Percentiles rank a stretch among this genome's conserved stretches.
Conservation (phyloP, 2,329 filamentous ascomycete genomes). For the Fusarium burgessii region DNA sequence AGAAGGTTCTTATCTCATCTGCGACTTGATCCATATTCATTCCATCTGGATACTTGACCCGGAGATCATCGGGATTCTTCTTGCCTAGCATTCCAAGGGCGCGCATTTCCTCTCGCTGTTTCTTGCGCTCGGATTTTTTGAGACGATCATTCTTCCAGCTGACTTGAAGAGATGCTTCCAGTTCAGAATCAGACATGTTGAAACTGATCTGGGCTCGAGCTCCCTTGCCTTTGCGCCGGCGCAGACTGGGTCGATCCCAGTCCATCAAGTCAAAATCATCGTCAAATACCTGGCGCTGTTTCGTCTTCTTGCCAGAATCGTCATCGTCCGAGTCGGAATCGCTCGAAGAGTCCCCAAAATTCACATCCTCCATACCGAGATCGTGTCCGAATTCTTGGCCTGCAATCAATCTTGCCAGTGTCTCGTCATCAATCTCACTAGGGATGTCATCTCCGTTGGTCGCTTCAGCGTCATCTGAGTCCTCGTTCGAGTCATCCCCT, state of each 20-base stretch:
- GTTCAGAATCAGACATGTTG: constrained; percentile 73
- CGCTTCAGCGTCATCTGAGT: constrained; percentile 10
- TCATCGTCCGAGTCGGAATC: constrained; percentile 31
- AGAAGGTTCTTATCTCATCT: constrained; percentile 77
- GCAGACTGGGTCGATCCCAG: constrained; percentile 76
- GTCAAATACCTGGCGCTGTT: constrained; percentile 54
- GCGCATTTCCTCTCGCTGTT: constrained; percentile 76
- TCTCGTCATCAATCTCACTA: constrained; percentile 46
- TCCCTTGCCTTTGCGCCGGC: constrained; percentile 71
- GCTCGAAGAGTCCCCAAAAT: constrained; percentile 32
- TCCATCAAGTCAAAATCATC: constrained; percentile 89
- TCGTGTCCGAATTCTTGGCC: constrained; percentile 40
- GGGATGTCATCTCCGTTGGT: constrained; percentile 19
- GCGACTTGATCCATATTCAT: constrained; percentile 78
- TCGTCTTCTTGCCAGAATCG: constrained; percentile 50
- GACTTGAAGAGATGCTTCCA: constrained; percentile 69
- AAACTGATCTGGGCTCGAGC: constrained; percentile 64
- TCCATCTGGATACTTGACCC: constrained; percentile 77
- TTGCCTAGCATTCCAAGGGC: constrained; percentile 74
- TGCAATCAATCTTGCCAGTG: constrained; percentile 44
- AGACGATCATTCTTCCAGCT: constrained; percentile 76
- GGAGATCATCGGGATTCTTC: constrained; percentile 69
- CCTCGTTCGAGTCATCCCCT: constrained; percentile 40
- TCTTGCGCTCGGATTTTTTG: constrained; percentile 78
- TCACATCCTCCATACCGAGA: constrained; percentile 27